Percentiles rank a stretch among this genome's conserved stretches.
These are phyloP conservation scores for Globisporangium mamillatum DNA, from an alignment of 352 stramenopile species.

Conservation along the genomic window DNA sequence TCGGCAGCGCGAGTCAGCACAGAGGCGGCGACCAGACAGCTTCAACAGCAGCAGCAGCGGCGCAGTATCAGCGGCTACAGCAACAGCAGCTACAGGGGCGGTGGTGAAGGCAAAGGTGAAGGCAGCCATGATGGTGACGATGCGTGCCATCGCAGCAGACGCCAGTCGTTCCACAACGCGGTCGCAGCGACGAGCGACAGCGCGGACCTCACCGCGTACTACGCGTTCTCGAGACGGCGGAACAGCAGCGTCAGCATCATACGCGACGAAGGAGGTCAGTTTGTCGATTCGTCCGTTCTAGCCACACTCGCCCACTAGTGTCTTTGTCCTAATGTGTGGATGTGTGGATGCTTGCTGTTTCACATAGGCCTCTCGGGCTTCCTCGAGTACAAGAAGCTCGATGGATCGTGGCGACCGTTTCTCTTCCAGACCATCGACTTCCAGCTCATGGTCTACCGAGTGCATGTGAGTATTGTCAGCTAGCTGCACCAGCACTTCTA, in stretches of 20 bases:
- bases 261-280: slow-evolving; percentile 36
- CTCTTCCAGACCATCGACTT: slow-evolving; percentile 74
- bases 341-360: not conserved
- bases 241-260: slow-evolving; percentile 40
- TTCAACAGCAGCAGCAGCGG: not conserved
- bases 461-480: slow-evolving; percentile 41
- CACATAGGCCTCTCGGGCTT: slow-evolving; percentile 43
- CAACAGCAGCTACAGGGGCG: not conserved
- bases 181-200: slow-evolving; percentile 22
- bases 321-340: not conserved
- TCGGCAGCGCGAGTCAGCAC: not conserved
- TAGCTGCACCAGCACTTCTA: not conserved
- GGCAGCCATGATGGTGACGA: not conserved
- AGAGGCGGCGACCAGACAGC: not conserved
- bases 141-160: not conserved
- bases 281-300: not conserved
- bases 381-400: slow-evolving; percentile 68
- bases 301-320: not conserved
- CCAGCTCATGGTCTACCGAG: slow-evolving; percentile 66
- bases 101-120: not conserved
- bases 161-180: slow-evolving; percentile 17
- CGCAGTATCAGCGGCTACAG: slow-evolving; percentile 1
- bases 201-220: slow-evolving; percentile 57
- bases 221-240: slow-evolving; percentile 51
- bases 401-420: slow-evolving; percentile 71